Conservation (phyloP, 352 stramenopile genomes). For the Phytophthora litchii region DNA sequence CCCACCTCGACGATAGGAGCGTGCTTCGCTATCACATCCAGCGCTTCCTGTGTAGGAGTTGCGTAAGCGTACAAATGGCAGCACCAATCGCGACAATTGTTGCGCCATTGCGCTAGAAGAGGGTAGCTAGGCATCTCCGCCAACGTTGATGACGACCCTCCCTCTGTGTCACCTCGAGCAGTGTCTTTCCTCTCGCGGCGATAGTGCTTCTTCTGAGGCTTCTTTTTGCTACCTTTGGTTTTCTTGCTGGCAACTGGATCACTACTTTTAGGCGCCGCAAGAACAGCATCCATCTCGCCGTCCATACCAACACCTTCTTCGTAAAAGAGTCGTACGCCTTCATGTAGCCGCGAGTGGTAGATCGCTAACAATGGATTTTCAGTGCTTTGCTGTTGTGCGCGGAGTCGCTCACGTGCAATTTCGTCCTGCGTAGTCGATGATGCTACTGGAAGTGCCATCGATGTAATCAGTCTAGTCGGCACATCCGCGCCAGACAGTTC, state of each 20-base stretch:
- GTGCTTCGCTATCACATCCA: slow-evolving; percentile 55
- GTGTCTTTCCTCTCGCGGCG: slow-evolving; percentile 47
- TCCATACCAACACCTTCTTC: slow-evolving; percentile 77
- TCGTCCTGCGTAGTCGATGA: slow-evolving; percentile 24
- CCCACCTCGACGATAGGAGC: slow-evolving; percentile 88
- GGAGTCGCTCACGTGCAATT: slow-evolving; percentile 24
- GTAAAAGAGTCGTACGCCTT: slow-evolving; percentile 82
- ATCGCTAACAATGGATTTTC: slow-evolving; percentile 62
- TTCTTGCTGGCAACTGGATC: slow-evolving; percentile 23
- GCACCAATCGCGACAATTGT: slow-evolving; percentile 80
- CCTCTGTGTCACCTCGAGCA: slow-evolving; percentile 8
- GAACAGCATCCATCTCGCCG: slow-evolving; percentile 78
- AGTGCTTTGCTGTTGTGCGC: slow-evolving; percentile 26
- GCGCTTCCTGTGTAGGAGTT: slow-evolving; percentile 60
- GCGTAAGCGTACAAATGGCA: slow-evolving; percentile 79
- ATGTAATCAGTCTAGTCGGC: slow-evolving; percentile 32
- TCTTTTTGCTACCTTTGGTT: slow-evolving; percentile 57
- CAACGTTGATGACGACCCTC: slow-evolving; percentile 20
- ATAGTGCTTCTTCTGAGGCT: slow-evolving; percentile 70
- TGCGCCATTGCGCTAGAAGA: slow-evolving; percentile 72
- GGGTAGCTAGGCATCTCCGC: slow-evolving; percentile 67
- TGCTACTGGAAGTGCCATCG: slow-evolving; percentile 48
- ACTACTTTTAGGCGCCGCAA: slow-evolving; percentile 42
- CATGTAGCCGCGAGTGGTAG: slow-evolving; percentile 61
- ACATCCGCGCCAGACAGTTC: slow-evolving; percentile 39